Evolutionary conservation across 2,329 filamentous ascomycete genomes (phyloP).

Genomic region (Colletotrichum graminicola): DNA sequence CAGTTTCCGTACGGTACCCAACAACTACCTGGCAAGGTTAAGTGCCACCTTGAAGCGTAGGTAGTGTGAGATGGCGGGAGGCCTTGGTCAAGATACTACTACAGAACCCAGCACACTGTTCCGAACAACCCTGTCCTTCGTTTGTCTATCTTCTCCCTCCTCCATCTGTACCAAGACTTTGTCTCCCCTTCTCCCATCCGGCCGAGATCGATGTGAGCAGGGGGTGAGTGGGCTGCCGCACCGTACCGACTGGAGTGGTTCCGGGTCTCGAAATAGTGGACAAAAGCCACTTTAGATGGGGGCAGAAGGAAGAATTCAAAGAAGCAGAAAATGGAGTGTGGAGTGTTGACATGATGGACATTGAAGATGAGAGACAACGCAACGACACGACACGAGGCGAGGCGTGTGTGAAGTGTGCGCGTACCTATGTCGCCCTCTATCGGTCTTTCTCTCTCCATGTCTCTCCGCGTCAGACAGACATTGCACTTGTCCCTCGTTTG

Average conservation of each 20-base stretch:
- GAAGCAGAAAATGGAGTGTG: background rate
- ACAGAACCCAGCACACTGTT: background rate
- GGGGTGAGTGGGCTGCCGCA: background rate
- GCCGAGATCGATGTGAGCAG: constrained; percentile 5
- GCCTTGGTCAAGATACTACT: background rate
- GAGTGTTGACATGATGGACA: background rate
- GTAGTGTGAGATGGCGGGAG: background rate
- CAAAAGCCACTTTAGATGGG: background rate
- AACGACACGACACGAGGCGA: background rate
- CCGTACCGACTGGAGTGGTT: background rate
- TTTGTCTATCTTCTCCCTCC: background rate
- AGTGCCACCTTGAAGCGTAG: too few species aligned
- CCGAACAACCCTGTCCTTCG: background rate
- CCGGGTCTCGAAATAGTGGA: background rate
- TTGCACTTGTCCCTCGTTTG: constrained; percentile 34
- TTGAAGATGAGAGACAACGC: background rate
- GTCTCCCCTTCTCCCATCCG: background rate
- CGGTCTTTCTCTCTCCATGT: background rate
- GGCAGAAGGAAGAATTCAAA: background rate
- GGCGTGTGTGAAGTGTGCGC: background rate
- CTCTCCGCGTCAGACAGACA: constrained; percentile 11
- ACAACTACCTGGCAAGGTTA: too few species aligned
- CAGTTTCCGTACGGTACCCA: background rate
- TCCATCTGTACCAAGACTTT: background rate
- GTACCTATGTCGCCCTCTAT: background rate